Evolutionary conservation across 176 grass and related monocot genomes (phyloP), one percentile per base, ranked within the genome.

Genomic region (Avena atlantica): DNA sequence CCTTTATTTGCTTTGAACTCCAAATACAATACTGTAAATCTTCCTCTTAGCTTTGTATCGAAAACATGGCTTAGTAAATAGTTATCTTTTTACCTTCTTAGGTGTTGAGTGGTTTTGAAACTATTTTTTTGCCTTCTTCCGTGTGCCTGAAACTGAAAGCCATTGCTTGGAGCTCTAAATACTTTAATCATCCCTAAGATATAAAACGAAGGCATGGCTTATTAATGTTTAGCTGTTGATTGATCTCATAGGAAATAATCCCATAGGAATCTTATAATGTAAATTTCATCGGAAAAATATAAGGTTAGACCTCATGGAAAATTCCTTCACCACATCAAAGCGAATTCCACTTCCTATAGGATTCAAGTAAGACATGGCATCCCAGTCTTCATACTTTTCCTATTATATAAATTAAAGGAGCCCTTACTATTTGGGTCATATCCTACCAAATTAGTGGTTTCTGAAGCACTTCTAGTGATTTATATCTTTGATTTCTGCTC

Each of bases 401-500:
- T 42, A 42, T 42, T 6, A 6, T 42, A 42, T 42, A 6, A 42
- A 42, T 6, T 6, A 42, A 42, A 42, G 40, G 40, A 42, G 40
- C 40, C 40, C 40, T 42, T 42, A 51, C 73, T 78, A 52, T 66
- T 70, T 76, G 25, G 31, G 9, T 61, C 42, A 55, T 78, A 61
- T 37, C n/a, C 11, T 64, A 13, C 9, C 12, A 15, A 66, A 66
- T 66, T 0, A 86, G 9, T 2, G 20, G 12, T 27, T 16, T 16
- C 17, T 85, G 47, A 62, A 84, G 27, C 9, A 16, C 69, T 52
- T 66, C 45, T 63, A 63, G 16, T 83, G 47, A 44, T 76, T 81
- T 44, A 68, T 68, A 16, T 51, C 11, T 86, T 80, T 80, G 25
- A 7, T 55, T 88, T 81, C 31, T 88, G 52, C 49, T 80, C 34